Evolutionary conservation across 1,139 yeast species (phyloP).

Genomic region (Yamadazyma sp.): DNA sequence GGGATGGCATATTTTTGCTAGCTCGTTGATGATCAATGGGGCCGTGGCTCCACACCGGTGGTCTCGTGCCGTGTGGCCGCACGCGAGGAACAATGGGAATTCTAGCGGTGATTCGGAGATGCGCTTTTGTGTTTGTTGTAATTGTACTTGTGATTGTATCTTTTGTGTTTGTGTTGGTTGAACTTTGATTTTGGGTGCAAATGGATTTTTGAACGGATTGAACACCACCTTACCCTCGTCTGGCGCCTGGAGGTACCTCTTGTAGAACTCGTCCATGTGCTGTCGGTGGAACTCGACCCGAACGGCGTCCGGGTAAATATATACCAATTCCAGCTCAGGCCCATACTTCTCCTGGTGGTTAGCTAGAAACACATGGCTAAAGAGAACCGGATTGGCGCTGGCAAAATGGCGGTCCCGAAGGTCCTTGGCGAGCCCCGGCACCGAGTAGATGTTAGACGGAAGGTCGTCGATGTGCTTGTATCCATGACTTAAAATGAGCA

Average conservation of each 20-base stretch:
- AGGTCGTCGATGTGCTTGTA: slow-evolving; percentile 34
- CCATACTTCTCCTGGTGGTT: slow-evolving; percentile 5
- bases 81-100: slow-evolving; percentile 44
- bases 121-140: background rate
- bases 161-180: no score
- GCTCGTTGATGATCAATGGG: slow-evolving; percentile 54
- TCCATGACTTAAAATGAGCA: slow-evolving; percentile 49
- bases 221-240: slow-evolving; percentile 17
- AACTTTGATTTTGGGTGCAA: no score
- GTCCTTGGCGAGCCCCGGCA: slow-evolving; percentile 26
- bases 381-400: slow-evolving; percentile 45
- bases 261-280: slow-evolving; percentile 40
- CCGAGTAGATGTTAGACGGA: slow-evolving; percentile 58
- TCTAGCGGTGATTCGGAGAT: slow-evolving; percentile 3
- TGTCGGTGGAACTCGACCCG: slow-evolving; percentile 33
- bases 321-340: slow-evolving; percentile 26
- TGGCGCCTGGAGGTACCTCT: slow-evolving; percentile 27
- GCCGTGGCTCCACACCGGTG: slow-evolving; percentile 66
- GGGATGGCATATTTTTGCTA: slow-evolving; percentile 18
- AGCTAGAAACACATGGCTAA: slow-evolving; percentile 41
- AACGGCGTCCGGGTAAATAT: slow-evolving; percentile 58
- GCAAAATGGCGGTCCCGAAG: slow-evolving; percentile 3
- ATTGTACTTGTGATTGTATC: background rate
- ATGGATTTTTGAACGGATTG: slow-evolving; percentile 30
- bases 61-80: slow-evolving; percentile 69